phyloP scores from a whole-genome alignment of 2,329 filamentous ascomycete genomes.

The Pyrenophora seminiperda region DNA sequence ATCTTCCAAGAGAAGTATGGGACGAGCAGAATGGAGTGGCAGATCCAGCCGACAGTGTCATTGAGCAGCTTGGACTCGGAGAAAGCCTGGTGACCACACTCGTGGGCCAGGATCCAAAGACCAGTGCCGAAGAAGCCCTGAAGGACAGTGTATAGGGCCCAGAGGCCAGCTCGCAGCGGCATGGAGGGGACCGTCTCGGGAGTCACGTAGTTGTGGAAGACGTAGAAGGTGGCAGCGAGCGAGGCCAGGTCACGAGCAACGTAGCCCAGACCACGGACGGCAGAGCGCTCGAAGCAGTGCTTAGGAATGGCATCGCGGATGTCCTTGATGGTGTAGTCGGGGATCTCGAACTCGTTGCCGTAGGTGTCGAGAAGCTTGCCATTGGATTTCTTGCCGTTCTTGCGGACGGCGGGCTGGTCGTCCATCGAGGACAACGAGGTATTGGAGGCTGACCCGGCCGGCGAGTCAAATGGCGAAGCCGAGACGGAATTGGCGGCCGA shows the following conservation, averaged over 20 bases:
- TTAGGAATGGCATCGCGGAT: conserved; percentile 96
- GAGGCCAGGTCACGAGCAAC: conserved; percentile 79
- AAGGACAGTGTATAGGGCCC: conserved; percentile 73
- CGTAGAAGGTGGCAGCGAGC: conserved; percentile 77
- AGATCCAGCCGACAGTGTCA: conserved; percentile 88
- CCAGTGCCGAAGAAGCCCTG: conserved; percentile 95
- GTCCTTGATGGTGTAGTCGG: conserved; percentile 96
- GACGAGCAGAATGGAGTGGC: conserved; percentile 86
- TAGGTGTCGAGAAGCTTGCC: conserved; percentile 85
- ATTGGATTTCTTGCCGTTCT: conserved; percentile 49
- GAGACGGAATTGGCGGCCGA: conserved; percentile 60
- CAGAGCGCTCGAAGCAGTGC: conserved; percentile 94
- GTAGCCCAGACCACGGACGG: conserved; percentile 74
- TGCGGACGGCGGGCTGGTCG: conserved; percentile 54
- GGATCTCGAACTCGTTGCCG: conserved; percentile 91
- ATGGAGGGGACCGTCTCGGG: conserved; percentile 78
- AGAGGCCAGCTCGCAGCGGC: conserved; percentile 67
- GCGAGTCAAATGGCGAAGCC: conserved; percentile 64
- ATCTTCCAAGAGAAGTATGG: conserved; percentile 99
- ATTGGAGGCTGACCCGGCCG: conserved; percentile 72
- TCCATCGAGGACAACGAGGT: conserved; percentile 91
- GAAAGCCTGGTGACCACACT: conserved; percentile 97
- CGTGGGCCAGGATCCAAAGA: conserved; percentile 94
- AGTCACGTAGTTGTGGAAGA: conserved; percentile 89
- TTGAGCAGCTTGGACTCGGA: conserved; percentile 90